phyloP scores from a whole-genome alignment of 106 monocot genomes.

The Phalaenopsis aphrodite region DNA sequence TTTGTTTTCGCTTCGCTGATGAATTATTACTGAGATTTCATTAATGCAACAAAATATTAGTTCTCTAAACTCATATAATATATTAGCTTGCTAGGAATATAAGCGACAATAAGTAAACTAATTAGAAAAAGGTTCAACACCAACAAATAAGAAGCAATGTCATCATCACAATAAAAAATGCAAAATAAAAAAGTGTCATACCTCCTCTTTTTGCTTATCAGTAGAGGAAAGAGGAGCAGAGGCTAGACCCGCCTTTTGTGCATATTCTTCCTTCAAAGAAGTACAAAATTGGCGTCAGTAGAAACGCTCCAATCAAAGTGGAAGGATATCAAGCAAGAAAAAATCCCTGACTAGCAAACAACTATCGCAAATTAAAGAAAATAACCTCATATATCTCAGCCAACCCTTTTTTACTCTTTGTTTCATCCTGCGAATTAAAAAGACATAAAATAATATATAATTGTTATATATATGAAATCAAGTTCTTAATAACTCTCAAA shows the following conservation, averaged over 20 bases:
- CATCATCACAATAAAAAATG: not conserved
- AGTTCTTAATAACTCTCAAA: not conserved
- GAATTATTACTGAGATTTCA: no score
- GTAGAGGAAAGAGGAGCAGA: conserved; percentile 56
- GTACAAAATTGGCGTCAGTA: conserved; percentile 3
- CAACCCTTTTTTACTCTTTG: conserved; percentile 87
- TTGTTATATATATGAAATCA: not conserved
- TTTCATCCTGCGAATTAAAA: conserved; percentile 67
- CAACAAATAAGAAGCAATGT: not conserved
- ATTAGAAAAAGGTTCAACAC: not conserved
- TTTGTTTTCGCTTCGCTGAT: no score
- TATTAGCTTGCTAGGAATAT: not conserved
- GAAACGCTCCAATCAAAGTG: not conserved
- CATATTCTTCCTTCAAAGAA: conserved; percentile 73
- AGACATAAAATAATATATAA: not conserved
- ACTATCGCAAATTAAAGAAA: not conserved
- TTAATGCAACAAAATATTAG: no score
- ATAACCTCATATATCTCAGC: conserved; percentile 94
- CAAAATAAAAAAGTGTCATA: conserved; percentile 9
- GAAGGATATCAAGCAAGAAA: not conserved
- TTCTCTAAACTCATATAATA: no score
- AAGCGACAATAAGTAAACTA: not conserved
- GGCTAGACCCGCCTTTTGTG: conserved; percentile 63
- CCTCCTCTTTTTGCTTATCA: conserved; percentile 81
- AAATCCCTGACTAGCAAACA: not conserved